Percentiles rank a stretch among this genome's conserved stretches.
phyloP scores from a whole-genome alignment of 2,329 filamentous ascomycete species.

The Hymenoscyphus occultus region DNA sequence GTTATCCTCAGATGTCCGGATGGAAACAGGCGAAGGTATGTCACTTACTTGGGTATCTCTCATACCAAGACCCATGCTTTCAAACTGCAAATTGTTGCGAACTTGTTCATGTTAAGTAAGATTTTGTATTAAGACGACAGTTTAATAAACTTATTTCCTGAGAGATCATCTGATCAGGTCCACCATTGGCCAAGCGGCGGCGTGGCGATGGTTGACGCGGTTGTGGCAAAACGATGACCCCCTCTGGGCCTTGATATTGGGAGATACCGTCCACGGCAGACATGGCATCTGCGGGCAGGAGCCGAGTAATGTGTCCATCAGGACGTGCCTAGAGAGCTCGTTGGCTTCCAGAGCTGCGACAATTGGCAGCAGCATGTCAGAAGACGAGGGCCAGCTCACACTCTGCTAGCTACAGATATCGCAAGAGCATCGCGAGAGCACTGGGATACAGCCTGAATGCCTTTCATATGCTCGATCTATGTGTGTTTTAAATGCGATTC shows the following conservation, averaged over 20 bases:
- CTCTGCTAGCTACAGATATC: no score
- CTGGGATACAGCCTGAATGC: no score
- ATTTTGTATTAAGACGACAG: not conserved
- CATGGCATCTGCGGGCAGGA: conserved; percentile 55
- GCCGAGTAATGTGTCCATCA: conserved; percentile 51
- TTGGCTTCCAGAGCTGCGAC: no score
- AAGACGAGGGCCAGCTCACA: no score
- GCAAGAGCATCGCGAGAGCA: no score
- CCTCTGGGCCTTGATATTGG: conserved; percentile 27
- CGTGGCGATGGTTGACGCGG: conserved; percentile 22
- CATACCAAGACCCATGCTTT: not conserved
- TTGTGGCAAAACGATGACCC: conserved; percentile 34
- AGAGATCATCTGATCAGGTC: conserved; percentile 21
- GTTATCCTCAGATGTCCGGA: not conserved
- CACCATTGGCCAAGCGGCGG: conserved; percentile 9
- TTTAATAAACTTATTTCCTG: conserved; percentile 17
- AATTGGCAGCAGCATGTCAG: no score
- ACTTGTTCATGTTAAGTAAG: conserved; percentile 18
- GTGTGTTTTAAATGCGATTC: no score
- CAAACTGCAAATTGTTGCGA: conserved; percentile 11
- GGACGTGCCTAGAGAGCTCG: conserved; percentile 37
- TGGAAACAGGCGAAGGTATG: not conserved
- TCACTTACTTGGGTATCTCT: conserved; percentile 5
- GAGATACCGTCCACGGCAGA: conserved; percentile 42
- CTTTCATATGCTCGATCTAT: no score